Percentiles rank a stretch among this genome's conserved stretches.
These are phyloP conservation scores for Rhodotorula diobovata DNA, from an alignment of 768 basidiomycete species.

Conservation along the genomic window DNA sequence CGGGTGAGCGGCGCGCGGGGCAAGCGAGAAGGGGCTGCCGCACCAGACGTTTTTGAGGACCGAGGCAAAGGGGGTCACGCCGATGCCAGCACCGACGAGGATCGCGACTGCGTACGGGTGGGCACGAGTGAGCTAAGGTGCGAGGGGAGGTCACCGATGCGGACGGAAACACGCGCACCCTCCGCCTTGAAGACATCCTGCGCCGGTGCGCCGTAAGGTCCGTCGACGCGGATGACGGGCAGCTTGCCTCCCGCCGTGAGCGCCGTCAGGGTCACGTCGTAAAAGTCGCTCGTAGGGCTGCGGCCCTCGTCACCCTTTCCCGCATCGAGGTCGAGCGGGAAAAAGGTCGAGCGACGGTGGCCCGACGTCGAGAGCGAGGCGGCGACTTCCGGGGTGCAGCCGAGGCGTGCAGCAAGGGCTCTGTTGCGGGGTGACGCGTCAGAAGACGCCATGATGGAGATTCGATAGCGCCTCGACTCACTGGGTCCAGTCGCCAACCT, in stretches of 20 bases:
- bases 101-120: slow-evolving; percentile 61
- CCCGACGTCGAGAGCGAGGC: slow-evolving; percentile 17
- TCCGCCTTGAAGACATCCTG: slow-evolving; percentile 51
- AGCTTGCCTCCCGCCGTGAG: slow-evolving; percentile 48
- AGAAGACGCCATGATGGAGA: too few species aligned
- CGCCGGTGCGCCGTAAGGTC: slow-evolving; percentile 87
- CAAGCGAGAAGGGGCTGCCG: background rate
- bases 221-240: slow-evolving; percentile 73
- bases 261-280: slow-evolving; percentile 60
- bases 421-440: slow-evolving; percentile 39
- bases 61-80: slow-evolving; percentile 90
- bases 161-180: background rate
- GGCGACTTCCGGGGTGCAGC: slow-evolving; percentile 46
- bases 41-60: slow-evolving; percentile 90
- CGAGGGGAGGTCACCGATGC: too few species aligned
- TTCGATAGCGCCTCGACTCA: background rate
- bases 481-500: slow-evolving; percentile 79
- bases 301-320: background rate
- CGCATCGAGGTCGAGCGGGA: slow-evolving; percentile 48
- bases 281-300: slow-evolving; percentile 51
- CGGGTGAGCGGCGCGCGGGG: background rate
- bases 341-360: slow-evolving; percentile 53
- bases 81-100: slow-evolving; percentile 90
- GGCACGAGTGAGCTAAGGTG: background rate
- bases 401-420: slow-evolving; percentile 77